Evolutionary conservation across 164 flowering plant genomes (phyloP).

Genomic region (Sextonia rubra): DNA sequence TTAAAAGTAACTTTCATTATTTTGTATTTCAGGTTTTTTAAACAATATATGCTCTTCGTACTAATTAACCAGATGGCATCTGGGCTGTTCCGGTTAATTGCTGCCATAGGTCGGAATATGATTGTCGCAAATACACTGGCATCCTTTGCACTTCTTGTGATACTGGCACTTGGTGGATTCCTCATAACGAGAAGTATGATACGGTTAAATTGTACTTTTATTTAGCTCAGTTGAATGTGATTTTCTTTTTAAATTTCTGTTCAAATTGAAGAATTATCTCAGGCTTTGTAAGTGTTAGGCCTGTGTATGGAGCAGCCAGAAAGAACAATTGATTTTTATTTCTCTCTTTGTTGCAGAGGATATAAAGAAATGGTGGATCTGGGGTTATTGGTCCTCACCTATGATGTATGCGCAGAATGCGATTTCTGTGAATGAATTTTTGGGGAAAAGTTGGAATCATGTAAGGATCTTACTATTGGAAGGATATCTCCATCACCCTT

Average conservation of each 20-base stretch:
- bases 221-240: neutral
- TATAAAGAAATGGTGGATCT: constrained; percentile 58
- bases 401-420: constrained; percentile 57
- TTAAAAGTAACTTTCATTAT: neutral
- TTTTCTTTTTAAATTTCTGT: neutral
- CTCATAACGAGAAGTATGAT: constrained; percentile 38
- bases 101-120: constrained; percentile 30
- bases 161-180: constrained; percentile 35
- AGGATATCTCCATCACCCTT: neutral
- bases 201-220: neutral
- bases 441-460: constrained; percentile 48
- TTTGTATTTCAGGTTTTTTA: constrained; percentile 34
- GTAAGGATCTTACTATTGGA: constrained; percentile 22
- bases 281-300: neutral
- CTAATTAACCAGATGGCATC: constrained; percentile 34
- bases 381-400: constrained; percentile 68
- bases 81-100: constrained; percentile 32
- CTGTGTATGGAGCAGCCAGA: neutral
- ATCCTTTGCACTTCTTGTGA: constrained; percentile 21
- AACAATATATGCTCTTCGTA: constrained; percentile 29
- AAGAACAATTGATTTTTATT: neutral
- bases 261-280: neutral
- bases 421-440: constrained; percentile 46
- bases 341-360: constrained; percentile 11
- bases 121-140: constrained; percentile 37